Evolutionary conservation across 75 land plant species (phyloP).

Genomic region (Gnetum montanum): DNA sequence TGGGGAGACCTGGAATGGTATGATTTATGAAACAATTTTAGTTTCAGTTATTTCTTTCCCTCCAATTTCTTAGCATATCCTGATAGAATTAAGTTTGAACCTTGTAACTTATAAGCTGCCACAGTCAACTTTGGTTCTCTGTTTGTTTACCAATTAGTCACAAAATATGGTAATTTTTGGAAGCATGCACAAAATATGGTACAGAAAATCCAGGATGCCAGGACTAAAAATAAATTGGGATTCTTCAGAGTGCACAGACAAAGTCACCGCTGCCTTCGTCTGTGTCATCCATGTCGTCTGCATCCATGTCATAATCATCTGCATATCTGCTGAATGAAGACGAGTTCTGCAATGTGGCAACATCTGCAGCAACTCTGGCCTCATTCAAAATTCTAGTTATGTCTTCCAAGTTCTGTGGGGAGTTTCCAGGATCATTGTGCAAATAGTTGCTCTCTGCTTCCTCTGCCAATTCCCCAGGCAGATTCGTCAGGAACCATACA

Average conservation of each 20-base stretch:
- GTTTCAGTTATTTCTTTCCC: too few relatives aligned
- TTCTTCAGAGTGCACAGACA: conserved; percentile 3
- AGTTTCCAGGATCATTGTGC: conserved; percentile 4
- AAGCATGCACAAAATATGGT: too few relatives aligned
- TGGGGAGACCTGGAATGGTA: too few relatives aligned
- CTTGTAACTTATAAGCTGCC: too few relatives aligned
- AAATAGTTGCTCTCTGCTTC: conserved; percentile 10
- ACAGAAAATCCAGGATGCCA: too few relatives aligned
- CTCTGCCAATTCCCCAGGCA: conserved; percentile 44
- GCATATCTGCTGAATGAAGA: not conserved
- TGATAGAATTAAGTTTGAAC: too few relatives aligned
- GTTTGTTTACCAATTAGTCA: too few relatives aligned
- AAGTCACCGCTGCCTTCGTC: conserved; percentile 8
- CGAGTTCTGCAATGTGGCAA: not conserved
- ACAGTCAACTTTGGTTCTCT: too few relatives aligned
- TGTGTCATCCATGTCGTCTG: not conserved
- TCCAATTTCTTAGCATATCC: too few relatives aligned
- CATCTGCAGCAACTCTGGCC: conserved; percentile 16
- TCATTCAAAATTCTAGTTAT: conserved; percentile 18
- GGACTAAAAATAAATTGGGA: not conserved
- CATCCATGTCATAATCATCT: conserved; percentile 7
- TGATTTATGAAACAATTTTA: too few relatives aligned
- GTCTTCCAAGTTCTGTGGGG: conserved; percentile 23
- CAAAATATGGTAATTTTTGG: too few relatives aligned
- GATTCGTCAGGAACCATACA: conserved; percentile 57